A percentile compares a stretch with the other conserved stretches of the same genome.
phyloP scores from a whole-genome alignment of 371 early-diverging fungal genomes.

The Paramicrosporidium saccamoebae region DNA sequence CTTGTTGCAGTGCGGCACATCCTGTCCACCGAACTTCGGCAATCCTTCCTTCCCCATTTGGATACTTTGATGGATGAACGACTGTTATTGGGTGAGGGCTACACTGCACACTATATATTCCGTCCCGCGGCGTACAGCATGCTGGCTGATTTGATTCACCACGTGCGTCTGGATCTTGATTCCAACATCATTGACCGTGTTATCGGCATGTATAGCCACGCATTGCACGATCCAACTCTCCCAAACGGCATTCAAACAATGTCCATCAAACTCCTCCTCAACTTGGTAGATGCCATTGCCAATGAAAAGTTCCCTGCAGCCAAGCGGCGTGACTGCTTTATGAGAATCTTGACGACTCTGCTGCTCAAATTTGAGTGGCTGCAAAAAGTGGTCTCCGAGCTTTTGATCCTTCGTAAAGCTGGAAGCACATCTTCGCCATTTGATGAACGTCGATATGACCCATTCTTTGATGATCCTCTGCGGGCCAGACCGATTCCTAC shows the following conservation, averaged over 20 bases:
- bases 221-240: conserved; percentile 54
- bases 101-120: conserved; percentile 61
- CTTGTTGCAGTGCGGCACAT: conserved; percentile 80
- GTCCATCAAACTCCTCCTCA: conserved; percentile 71
- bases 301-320: conserved; percentile 20
- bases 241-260: conserved; percentile 71
- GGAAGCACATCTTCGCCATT: conserved; percentile 3
- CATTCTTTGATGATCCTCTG: conserved; percentile 5
- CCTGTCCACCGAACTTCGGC: conserved; percentile 53
- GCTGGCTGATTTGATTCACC: conserved; percentile 77
- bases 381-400: conserved; percentile 5
- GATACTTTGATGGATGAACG: conserved; percentile 61
- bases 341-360: conserved; percentile 45
- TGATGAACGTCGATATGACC: conserved; percentile 2
- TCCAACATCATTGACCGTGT: conserved; percentile 34
- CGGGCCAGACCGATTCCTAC: conserved; percentile 5
- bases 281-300: conserved; percentile 52
- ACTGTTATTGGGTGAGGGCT: conserved; percentile 60
- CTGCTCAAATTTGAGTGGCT: conserved; percentile 4
- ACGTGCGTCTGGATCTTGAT: conserved; percentile 50
- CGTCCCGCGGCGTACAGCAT: conserved; percentile 70
- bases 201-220: conserved; percentile 53
- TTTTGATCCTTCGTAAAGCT: conserved; percentile 5
- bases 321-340: conserved; percentile 38
- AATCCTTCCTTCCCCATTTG: conserved; percentile 49